Evolutionary conservation across 495 filamentous ascomycete species (phyloP), one percentile per base, ranked within the genome.

Genomic region (Podospora didyma): DNA sequence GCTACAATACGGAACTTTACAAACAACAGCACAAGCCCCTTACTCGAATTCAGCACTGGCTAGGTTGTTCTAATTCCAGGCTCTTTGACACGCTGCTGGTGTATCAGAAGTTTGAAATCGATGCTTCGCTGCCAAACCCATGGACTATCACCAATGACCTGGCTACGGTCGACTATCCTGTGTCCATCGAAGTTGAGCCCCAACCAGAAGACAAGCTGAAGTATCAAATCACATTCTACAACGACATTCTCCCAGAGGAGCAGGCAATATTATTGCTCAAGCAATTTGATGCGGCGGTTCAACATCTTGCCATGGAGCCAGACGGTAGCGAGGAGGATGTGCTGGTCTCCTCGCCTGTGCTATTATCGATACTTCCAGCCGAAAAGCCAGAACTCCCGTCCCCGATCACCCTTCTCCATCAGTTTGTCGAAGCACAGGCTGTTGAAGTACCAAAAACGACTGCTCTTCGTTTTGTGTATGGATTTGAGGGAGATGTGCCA

Each of bases 21-120:
- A 83, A 81, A 51, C 75, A 89, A 61, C 89, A 92, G 54, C 87
- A 87, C 61, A 82, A 82, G 0, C 81, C 89, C 4, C 69, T 94
- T 16, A 69, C 77, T 6, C 77, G 80, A 22, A 83, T 94, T 35
- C 89, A 91, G 59, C 78, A 79, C 24, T 86, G 82, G 79, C 73
- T 86, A 46, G 82, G 82, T 3, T 74, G 70, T 47, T 72, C 79
- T 0, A 78, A 86, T 28, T 71, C 79, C 20, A 73, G 75, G 12
- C 76, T 90, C 2, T 92, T 95, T 61, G 89, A 95, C 67, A 89
- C 89, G 0, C 69, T 95, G 26, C 84, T 95, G 64, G 85, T 85
- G 0, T 93, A 89, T 64, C 90, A 92, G 62, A 91, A 89, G 57
- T 49, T 56, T 52, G 46, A 65, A 9, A 22, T 59, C 17, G 31